Conservation (phyloP, 345 rosid species). For the thale cress (Arabidopsis thaliana) region DNA sequence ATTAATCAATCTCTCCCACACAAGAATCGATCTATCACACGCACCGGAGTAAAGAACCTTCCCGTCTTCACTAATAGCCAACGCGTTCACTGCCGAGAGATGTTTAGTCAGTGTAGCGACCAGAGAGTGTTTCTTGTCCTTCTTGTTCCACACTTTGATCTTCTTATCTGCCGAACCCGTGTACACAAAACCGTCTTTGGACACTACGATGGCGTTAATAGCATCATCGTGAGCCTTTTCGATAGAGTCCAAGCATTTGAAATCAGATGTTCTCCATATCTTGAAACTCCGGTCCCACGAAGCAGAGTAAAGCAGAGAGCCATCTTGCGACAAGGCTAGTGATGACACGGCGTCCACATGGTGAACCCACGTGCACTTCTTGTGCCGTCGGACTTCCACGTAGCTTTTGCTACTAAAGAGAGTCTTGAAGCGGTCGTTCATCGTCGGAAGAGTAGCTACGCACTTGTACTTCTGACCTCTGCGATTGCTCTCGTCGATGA, state of each 20-base stretch:
- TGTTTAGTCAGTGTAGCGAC: slow-evolving; percentile 63
- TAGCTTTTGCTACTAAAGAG: slow-evolving; percentile 59
- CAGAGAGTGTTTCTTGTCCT: slow-evolving; percentile 48
- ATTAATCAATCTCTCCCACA: slow-evolving; percentile 57
- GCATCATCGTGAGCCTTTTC: slow-evolving; percentile 75
- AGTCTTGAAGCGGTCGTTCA: slow-evolving; percentile 57
- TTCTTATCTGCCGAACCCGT: slow-evolving; percentile 80
- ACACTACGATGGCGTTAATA: slow-evolving; percentile 59
- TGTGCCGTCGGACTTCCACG: slow-evolving; percentile 71
- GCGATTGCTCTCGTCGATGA: slow-evolving; percentile 39
- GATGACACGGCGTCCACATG: slow-evolving; percentile 77
- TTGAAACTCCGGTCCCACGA: slow-evolving; percentile 85
- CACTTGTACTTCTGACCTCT: slow-evolving; percentile 45
- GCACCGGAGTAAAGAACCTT: slow-evolving; percentile 75
- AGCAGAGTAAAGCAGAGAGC: slow-evolving; percentile 65
- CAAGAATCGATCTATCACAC: slow-evolving; percentile 74
- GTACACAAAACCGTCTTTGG: slow-evolving; percentile 62
- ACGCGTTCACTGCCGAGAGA: slow-evolving; percentile 70
- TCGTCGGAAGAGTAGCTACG: slow-evolving; percentile 66
- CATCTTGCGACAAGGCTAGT: slow-evolving; percentile 50
- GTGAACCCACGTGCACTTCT: slow-evolving; percentile 76
- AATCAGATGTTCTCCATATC: slow-evolving; percentile 68
- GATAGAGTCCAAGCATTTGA: slow-evolving; percentile 68
- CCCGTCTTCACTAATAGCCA: slow-evolving; percentile 67
- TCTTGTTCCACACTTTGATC: slow-evolving; percentile 66